Base-by-base conservation (phyloP, 1,284 basidiomycete genomes). In the Boletus holoroseus region DNA sequence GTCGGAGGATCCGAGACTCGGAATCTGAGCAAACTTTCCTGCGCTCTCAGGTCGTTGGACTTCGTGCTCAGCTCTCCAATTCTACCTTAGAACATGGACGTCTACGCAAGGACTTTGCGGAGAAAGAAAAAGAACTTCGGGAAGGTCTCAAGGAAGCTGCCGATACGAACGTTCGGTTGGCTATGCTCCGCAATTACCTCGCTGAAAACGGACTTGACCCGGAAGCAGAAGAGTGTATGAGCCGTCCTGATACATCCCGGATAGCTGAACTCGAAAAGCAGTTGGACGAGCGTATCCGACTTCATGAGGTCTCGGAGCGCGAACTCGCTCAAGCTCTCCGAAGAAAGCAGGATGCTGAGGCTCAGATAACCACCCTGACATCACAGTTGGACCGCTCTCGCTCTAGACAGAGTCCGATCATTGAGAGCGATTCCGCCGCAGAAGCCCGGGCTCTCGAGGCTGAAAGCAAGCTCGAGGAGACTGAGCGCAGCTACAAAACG, bases 181-280 rank as follows among this genome's bases (percentile, higher is more conserved):
- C 78, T 31, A 85, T 93, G 73, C 76, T 99, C 54, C 84, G 91
- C 50, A 89, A 84, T 62, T 86, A 96, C 63, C 79, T 98, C 47
- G 82, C 85, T 37, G 96, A 99, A 63, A 88, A 92, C 61, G 94
- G 92, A 8, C 78, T 96, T 46, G 76, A 77, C 27, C 71, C 87
- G 24, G 85, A 88, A 55, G 87, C 90, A 34, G 82, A 83, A 8
- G 71, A 69, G 16, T 72, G 75, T 13, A 66, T 71, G 26, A 60
- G 70, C 36, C 73, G 73, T 32, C 73, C 70, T 38, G 71, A 72
- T 40, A 68, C 71, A 36, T 79, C 79, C 1, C 75, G 76, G 15
- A 63, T 89, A 43, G 70, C 74, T 13, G 89, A 93, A 53, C 74
- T 96, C 22, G 88, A 93, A 69, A 77, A 74, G 53, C 79, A 83